Conservation (phyloP, 2,329 filamentous ascomycete genomes). For the Penicillium sp. region DNA sequence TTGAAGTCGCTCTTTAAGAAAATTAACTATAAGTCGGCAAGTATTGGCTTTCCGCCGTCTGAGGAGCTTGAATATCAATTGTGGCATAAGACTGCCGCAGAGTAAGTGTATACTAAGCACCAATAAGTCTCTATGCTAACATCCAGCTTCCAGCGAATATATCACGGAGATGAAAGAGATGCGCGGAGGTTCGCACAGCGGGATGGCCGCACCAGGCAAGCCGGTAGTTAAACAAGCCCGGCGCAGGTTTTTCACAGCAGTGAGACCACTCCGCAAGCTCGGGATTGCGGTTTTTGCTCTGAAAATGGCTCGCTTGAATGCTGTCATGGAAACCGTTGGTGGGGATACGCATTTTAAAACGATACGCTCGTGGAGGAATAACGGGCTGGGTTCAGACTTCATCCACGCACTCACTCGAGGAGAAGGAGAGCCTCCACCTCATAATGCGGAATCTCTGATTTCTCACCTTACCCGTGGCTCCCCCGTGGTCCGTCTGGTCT, state of each 20-base stretch:
- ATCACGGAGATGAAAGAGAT: not conserved
- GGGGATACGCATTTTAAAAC: not conserved
- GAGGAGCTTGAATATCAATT: constrained; percentile 1
- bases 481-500: not conserved
- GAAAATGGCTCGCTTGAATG: not conserved
- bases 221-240: not conserved
- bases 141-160: not conserved
- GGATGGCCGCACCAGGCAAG: no score
- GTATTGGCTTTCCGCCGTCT: not conserved
- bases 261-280: not conserved
- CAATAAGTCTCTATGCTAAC: not conserved
- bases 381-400: not conserved
- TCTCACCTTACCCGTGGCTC: not conserved
- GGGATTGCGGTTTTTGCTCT: not conserved
- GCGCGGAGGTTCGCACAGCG: no score
- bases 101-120: not conserved
- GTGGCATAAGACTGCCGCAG: not conserved
- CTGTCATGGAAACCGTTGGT: not conserved
- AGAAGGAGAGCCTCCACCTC: not conserved
- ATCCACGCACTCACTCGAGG: not conserved
- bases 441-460: not conserved
- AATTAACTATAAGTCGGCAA: not conserved
- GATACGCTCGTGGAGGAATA: not conserved
- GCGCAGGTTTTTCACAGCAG: not conserved
- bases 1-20: constrained; percentile 1